Conservation (phyloP, 495 filamentous ascomycete genomes). For the Collariella sp. region DNA sequence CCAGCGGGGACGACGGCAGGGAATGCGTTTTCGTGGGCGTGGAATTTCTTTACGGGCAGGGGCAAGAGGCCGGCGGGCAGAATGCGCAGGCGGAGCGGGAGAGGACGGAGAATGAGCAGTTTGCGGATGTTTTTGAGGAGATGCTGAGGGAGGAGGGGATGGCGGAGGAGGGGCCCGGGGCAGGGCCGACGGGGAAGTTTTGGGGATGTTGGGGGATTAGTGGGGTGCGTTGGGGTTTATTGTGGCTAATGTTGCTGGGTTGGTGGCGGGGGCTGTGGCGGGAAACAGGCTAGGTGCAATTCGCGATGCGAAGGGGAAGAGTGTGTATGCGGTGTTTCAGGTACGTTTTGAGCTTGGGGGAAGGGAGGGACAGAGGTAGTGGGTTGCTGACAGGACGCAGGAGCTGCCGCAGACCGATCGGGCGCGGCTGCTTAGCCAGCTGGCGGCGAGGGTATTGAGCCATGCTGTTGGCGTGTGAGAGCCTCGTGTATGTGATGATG, state of each 20-base stretch:
- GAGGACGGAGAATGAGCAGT: slow-evolving; percentile 61
- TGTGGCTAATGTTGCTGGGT: slow-evolving; percentile 80
- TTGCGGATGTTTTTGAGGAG: slow-evolving; percentile 89
- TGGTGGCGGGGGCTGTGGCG: slow-evolving; percentile 83
- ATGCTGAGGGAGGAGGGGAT: slow-evolving; percentile 94
- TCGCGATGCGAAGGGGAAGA: slow-evolving; percentile 84
- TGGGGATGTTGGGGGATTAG: slow-evolving; percentile 85
- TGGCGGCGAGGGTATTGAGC: slow-evolving; percentile 65
- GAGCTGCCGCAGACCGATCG: slow-evolving; percentile 76
- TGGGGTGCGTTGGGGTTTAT: slow-evolving; percentile 93
- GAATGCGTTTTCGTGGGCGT: slow-evolving; percentile 37
- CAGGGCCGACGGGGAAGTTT: slow-evolving; percentile 59
- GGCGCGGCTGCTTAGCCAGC: slow-evolving; percentile 63
- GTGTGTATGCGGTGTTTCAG: slow-evolving; percentile 84
- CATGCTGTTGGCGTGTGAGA: slow-evolving; percentile 40
- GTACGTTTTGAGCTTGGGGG: slow-evolving; percentile 8
- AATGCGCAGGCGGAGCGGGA: slow-evolving; percentile 21
- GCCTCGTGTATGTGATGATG: background rate
- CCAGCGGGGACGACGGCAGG: slow-evolving; percentile 35
- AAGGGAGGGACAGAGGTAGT: background rate
- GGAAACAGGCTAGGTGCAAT: slow-evolving; percentile 85
- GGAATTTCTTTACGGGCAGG: slow-evolving; percentile 39
- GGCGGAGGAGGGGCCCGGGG: slow-evolving; percentile 45
- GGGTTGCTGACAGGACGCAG: slow-evolving; percentile 13
- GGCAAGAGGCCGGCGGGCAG: slow-evolving; percentile 10